phyloP scores from a whole-genome alignment of 257 asterid genomes.

The Catharanthus roseus region DNA sequence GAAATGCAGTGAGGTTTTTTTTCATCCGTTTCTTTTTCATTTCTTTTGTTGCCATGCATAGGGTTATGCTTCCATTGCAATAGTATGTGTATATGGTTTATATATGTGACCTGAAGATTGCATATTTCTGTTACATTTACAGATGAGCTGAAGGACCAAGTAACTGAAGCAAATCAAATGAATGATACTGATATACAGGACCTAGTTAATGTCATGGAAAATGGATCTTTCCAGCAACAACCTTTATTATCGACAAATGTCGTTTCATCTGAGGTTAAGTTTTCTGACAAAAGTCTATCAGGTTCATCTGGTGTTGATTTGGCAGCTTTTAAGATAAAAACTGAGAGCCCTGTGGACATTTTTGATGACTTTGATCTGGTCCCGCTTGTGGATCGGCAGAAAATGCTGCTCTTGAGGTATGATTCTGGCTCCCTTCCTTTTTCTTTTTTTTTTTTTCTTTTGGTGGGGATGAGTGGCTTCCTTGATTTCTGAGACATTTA shows the following conservation, averaged over 20 bases:
- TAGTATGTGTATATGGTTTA: not conserved
- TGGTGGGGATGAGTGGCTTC: too few relatives aligned
- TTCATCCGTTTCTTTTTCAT: not conserved
- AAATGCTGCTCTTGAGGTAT: conserved; percentile 55
- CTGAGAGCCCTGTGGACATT: conserved; percentile 25
- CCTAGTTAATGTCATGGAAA: conserved; percentile 19
- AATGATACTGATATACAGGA: conserved; percentile 18
- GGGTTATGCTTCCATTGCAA: not conserved
- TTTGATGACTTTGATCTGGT: conserved; percentile 60
- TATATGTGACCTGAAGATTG: not conserved
- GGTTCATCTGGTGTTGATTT: conserved; percentile 19
- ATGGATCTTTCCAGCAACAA: conserved; percentile 17
- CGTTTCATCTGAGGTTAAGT: conserved; percentile 27
- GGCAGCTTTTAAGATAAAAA: conserved; percentile 27
- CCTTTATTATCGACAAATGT: conserved; percentile 9
- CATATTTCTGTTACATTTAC: not conserved
- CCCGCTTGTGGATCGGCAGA: conserved; percentile 49
- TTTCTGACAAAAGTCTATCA: conserved; percentile 22
- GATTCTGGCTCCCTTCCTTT: conserved; percentile 15
- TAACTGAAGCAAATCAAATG: conserved; percentile 8
- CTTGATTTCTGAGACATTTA: not conserved
- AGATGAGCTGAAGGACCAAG: conserved; percentile 24
- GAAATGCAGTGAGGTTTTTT: not conserved
- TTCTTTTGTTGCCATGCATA: not conserved
- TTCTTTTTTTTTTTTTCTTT: too few relatives aligned